Evolutionary conservation across 1,284 basidiomycete genomes (phyloP).

Genomic region (Papiliotrema fonsecae): DNA sequence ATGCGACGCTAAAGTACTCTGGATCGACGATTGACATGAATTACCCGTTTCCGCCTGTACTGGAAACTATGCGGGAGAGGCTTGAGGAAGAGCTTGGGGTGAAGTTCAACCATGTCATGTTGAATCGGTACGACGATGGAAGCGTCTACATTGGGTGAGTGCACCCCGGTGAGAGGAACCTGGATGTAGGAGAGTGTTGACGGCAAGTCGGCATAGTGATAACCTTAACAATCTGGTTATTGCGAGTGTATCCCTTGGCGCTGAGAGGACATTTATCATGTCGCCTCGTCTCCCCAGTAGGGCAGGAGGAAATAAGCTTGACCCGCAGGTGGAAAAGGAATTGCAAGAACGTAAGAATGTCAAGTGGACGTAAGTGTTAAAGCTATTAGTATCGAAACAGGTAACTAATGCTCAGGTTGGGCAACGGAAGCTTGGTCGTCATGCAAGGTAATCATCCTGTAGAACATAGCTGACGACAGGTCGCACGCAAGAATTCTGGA

Average conservation of each 20-base stretch:
- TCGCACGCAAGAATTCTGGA: slow-evolving; percentile 53
- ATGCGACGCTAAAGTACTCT: slow-evolving; percentile 50
- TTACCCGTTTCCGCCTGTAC: slow-evolving; percentile 48
- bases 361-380: slow-evolving; percentile 40
- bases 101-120: slow-evolving; percentile 54
- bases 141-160: slow-evolving; percentile 51
- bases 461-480: slow-evolving; percentile 12
- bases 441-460: slow-evolving; percentile 50
- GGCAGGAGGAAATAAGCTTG: slow-evolving; percentile 11
- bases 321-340: slow-evolving; percentile 5
- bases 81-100: slow-evolving; percentile 49
- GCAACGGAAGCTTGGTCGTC: slow-evolving; percentile 52
- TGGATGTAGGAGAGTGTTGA: not conserved
- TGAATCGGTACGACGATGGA: slow-evolving; percentile 54
- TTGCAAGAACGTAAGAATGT: slow-evolving; percentile 20
- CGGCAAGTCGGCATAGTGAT: slow-evolving; percentile 17
- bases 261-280: slow-evolving; percentile 53
- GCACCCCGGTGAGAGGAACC: not conserved
- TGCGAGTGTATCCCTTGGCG: slow-evolving; percentile 53
- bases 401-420: slow-evolving; percentile 34
- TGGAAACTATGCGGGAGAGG: slow-evolving; percentile 45
- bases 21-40: slow-evolving; percentile 49
- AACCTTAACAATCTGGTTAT: slow-evolving; percentile 50
- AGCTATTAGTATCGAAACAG: not conserved
- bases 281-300: slow-evolving; percentile 42